Evolutionary conservation across 805 yeast species (phyloP).

Genomic region (Torulaspora microellipsoides): DNA sequence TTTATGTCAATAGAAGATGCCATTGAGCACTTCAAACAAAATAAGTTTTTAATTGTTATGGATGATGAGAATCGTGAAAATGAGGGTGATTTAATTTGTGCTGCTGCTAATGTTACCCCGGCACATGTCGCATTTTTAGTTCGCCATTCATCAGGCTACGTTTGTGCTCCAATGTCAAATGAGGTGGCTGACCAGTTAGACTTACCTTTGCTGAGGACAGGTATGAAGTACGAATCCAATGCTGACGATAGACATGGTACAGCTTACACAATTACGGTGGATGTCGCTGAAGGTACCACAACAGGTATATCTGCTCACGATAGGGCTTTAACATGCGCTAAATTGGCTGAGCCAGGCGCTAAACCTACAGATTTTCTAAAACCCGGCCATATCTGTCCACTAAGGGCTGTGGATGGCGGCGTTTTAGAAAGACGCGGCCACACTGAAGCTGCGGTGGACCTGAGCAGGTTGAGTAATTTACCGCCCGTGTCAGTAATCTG

Average conservation of each 20-base stretch:
- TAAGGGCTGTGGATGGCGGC: constrained; percentile 85
- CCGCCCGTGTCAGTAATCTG: constrained; percentile 89
- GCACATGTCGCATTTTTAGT: constrained; percentile 93
- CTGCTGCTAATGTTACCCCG: constrained; percentile 77
- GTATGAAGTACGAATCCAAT: constrained; percentile 28
- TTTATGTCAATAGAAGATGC: constrained; percentile 31
- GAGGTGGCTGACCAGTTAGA: constrained; percentile 75
- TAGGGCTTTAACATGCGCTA: constrained; percentile 74
- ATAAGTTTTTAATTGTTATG: constrained; percentile 82
- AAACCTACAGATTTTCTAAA: constrained; percentile 66
- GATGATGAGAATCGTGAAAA: constrained; percentile 95
- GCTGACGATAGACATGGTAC: constrained; percentile 87
- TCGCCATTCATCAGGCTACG: constrained; percentile 82
- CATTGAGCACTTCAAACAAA: constrained; percentile 29
- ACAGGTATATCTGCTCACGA: constrained; percentile 97
- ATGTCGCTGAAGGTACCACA: constrained; percentile 80
- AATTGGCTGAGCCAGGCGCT: constrained; percentile 53
- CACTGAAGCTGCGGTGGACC: constrained; percentile 94
- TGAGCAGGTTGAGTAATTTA: constrained; percentile 70
- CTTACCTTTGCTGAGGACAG: constrained; percentile 63
- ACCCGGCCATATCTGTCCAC: constrained; percentile 94
- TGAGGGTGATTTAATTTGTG: constrained; percentile 93
- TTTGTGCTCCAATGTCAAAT: constrained; percentile 82
- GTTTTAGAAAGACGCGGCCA: constrained; percentile 84
- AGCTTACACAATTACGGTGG: constrained; percentile 93